Base-by-base conservation (phyloP, 805 yeast species). In the Wickerhamiella musiphila region DNA sequence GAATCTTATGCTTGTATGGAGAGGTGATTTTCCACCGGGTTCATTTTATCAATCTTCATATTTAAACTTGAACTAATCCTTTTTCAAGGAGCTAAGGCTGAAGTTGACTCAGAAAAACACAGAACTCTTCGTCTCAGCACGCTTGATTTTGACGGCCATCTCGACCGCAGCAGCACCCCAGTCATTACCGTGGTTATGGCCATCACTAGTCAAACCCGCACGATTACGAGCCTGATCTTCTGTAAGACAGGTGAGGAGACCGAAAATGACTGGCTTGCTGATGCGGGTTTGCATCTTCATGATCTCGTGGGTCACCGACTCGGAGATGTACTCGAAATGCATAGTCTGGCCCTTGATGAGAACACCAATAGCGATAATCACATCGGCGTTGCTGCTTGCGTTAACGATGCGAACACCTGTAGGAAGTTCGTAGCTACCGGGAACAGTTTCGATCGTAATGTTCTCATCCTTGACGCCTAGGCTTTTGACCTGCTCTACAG, bases 91-190 rank as follows among this genome's bases (percentile, higher is more conserved):
- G n/a, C n/a, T n/a, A n/a, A n/a, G n/a, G n/a, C n/a, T n/a, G n/a
- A n/a, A n/a, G n/a, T n/a, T n/a, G n/a, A n/a, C n/a, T n/a, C n/a
- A n/a, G n/a, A n/a, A n/a, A n/a, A n/a, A n/a, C n/a, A n/a, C n/a
- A n/a, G n/a, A n/a, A n/a, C n/a, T n/a, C n/a, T n/a, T n/a, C n/a
- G n/a, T n/a, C n/a, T 18, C 26, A 3, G 26, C 26, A 4, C 21
- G 21, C 21, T 28, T 18, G 18, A 35, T 36, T 47, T 57, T 57
- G 37, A 38, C 29, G 10, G 56, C 75, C 96, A 90, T 86, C 61
- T 86, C 98, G 18, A 90, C 94, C 11, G 98, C 98, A 34, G 95
- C 94, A 22, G 92, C 84, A 44, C 93, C 98, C 98, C 98, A 86
- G 55, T 90, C 98, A 49, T 69, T 81, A 42, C 98, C 98, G 50